Conservation (phyloP, 805 yeast species). For the Blastobotrys terrestris region DNA sequence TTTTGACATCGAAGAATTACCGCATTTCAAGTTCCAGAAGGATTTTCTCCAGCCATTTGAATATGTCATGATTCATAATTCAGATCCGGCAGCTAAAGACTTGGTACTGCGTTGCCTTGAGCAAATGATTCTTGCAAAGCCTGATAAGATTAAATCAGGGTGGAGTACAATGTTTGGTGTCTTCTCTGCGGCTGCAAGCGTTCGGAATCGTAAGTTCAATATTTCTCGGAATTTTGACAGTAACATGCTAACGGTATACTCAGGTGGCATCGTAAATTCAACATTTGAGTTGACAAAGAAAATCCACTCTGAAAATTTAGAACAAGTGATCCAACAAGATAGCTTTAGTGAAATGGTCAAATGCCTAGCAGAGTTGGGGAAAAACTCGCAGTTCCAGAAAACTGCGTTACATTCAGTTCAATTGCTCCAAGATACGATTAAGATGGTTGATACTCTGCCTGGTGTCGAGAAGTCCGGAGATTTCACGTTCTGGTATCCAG, state of each 20-base stretch:
- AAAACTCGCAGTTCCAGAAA: slow-evolving; percentile 77
- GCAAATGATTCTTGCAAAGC: slow-evolving; percentile 75
- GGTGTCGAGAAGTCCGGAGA: slow-evolving; percentile 16
- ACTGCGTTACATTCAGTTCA: slow-evolving; percentile 76
- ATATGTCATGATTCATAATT: slow-evolving; percentile 63
- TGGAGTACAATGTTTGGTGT: slow-evolving; percentile 88
- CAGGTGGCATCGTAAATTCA: slow-evolving; percentile 56
- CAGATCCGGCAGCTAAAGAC: slow-evolving; percentile 66
- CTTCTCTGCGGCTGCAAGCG: slow-evolving; percentile 65
- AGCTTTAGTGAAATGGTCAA: slow-evolving; percentile 58
- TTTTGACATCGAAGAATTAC: slow-evolving; percentile 85
- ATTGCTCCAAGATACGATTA: slow-evolving; percentile 54
- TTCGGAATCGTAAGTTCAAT: slow-evolving; percentile 29
- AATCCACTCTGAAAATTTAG: slow-evolving; percentile 57
- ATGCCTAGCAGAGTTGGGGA: slow-evolving; percentile 75
- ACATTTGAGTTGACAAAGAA: slow-evolving; percentile 58
- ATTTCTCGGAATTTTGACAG: slow-evolving; percentile 7
- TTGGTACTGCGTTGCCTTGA: slow-evolving; percentile 86
- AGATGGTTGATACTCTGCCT: slow-evolving; percentile 19
- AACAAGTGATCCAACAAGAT: slow-evolving; percentile 62
- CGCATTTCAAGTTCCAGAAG: slow-evolving; percentile 92
- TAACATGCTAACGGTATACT: slow-evolving; percentile 10
- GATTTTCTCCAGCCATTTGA: slow-evolving; percentile 91
- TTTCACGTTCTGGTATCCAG: slow-evolving; percentile 68
- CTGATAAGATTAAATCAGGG: slow-evolving; percentile 76